Evolutionary conservation across 176 grass and related monocot genomes (phyloP).

Genomic region (Guadua angustifolia): DNA sequence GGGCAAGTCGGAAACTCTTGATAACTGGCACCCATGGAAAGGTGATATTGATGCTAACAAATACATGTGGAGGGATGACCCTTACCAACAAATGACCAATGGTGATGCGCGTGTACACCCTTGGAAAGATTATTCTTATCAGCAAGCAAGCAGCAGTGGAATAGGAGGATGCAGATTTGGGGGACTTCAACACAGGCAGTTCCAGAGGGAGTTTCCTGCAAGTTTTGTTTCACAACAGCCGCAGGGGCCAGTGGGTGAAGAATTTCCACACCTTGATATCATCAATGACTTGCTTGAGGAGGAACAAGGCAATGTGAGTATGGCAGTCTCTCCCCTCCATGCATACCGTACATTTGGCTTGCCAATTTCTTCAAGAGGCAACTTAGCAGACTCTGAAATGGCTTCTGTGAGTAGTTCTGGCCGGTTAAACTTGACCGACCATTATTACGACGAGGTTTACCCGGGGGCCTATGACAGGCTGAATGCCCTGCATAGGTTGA

Average conservation of each 20-base stretch:
- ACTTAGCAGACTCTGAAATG: constrained; percentile 42
- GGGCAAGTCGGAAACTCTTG: constrained; percentile 42
- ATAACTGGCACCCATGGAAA: constrained; percentile 63
- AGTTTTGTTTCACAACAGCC: constrained; percentile 46
- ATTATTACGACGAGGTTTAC: constrained; percentile 55
- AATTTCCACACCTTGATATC: constrained; percentile 94
- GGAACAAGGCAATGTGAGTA: constrained; percentile 59
- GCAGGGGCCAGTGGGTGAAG: constrained; percentile 61
- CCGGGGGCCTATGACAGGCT: constrained; percentile 46
- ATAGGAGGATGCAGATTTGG: constrained; percentile 43
- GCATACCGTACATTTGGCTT: constrained; percentile 51
- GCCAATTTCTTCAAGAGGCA: constrained; percentile 55
- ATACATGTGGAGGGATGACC: constrained; percentile 43
- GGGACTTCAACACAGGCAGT: constrained; percentile 37
- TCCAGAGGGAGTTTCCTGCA: constrained; percentile 49
- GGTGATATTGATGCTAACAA: constrained; percentile 53
- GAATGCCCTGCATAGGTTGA: constrained; percentile 47
- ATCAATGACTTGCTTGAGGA: constrained; percentile 94
- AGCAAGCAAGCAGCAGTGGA: constrained; percentile 48
- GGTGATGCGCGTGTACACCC: neutral
- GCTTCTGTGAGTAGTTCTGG: constrained; percentile 49
- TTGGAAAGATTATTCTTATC: constrained; percentile 35
- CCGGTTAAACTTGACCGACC: constrained; percentile 47
- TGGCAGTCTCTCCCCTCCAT: constrained; percentile 44
- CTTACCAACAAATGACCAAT: constrained; percentile 53